Evolutionary conservation across 106 monocot genomes (phyloP).

Genomic region (Acorus calamus): DNA sequence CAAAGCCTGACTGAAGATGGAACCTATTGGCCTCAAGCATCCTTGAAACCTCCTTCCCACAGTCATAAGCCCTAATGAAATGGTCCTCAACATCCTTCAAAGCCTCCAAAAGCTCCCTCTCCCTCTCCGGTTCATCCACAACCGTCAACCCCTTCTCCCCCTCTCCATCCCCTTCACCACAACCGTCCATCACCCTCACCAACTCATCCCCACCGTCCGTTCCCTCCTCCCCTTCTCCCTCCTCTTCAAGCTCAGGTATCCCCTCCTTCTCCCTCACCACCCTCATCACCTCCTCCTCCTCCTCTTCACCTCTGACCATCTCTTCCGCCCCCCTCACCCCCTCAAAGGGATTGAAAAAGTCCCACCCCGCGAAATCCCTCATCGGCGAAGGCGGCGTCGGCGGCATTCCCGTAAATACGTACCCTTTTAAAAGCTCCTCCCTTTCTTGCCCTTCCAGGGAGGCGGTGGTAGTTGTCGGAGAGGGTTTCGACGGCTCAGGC

Average conservation of each 20-base stretch:
- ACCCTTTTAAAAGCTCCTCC: not conserved
- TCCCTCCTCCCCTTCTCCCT: not conserved
- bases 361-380: slow-evolving; percentile 59
- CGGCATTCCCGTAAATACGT: slow-evolving; percentile 4
- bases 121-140: slow-evolving; percentile 21
- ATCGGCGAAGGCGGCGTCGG: slow-evolving; percentile 18
- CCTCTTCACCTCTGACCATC: slow-evolving; percentile 18
- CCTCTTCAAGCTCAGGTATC: slow-evolving; percentile 82
- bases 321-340: slow-evolving; percentile 33
- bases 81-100: slow-evolving; percentile 72
- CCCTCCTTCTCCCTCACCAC: slow-evolving; percentile 77
- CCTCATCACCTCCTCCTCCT: slow-evolving; percentile 58
- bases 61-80: slow-evolving; percentile 77
- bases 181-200: not conserved
- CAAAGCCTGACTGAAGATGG: slow-evolving; percentile 22
- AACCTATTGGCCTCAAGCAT: slow-evolving; percentile 72
- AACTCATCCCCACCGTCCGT: slow-evolving; percentile 6
- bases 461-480: slow-evolving; percentile 16
- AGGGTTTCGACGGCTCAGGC: slow-evolving; percentile 17
- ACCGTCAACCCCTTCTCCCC: slow-evolving; percentile 37
- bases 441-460: slow-evolving; percentile 14
- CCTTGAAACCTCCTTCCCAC: slow-evolving; percentile 72
- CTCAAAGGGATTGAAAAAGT: slow-evolving; percentile 93
- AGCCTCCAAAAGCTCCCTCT: slow-evolving; percentile 81
- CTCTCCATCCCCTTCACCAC: not conserved